A percentile compares a stretch with the other conserved stretches of the same genome.
These are phyloP conservation scores for Sporisorium graminicola DNA, from an alignment of 1,284 basidiomycete genomes.

Conservation along the genomic window DNA sequence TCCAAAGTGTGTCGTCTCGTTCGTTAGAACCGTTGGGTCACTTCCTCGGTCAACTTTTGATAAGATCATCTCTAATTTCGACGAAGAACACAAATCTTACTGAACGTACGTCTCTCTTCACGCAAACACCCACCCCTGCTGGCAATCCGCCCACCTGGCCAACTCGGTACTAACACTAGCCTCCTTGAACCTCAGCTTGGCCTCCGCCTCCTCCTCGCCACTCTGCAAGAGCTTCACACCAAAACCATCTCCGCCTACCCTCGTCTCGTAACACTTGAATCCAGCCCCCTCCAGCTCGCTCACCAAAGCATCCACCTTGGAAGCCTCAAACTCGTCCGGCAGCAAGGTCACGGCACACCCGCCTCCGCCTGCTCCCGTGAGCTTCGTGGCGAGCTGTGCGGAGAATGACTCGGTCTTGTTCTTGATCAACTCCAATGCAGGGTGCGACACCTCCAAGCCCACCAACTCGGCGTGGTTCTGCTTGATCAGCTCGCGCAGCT, in stretches of 20 bases:
- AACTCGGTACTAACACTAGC: slow-evolving; percentile 21
- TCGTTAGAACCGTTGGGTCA: too few relatives aligned
- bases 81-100: not conserved
- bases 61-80: not conserved
- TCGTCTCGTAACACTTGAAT: slow-evolving; percentile 89
- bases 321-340: slow-evolving; percentile 78
- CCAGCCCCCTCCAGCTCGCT: slow-evolving; percentile 71
- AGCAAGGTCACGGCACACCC: slow-evolving; percentile 96
- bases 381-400: slow-evolving; percentile 82
- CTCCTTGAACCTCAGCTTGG: slow-evolving; percentile 30
- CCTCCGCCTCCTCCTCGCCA: slow-evolving; percentile 29
- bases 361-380: slow-evolving; percentile 98
- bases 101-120: not conserved
- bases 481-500: slow-evolving; percentile 74
- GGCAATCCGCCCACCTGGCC: slow-evolving; percentile 28
- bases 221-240: slow-evolving; percentile 77
- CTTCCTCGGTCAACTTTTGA: too few relatives aligned
- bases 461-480: slow-evolving; percentile 91
- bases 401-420: slow-evolving; percentile 78
- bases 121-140: slow-evolving; percentile 34
- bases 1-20: too few relatives aligned
- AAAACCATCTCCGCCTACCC: slow-evolving; percentile 91
- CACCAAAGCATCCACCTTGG: slow-evolving; percentile 39
- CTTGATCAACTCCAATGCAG: slow-evolving; percentile 85
- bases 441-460: slow-evolving; percentile 92